Conservation (phyloP, 352 stramenopile species). For the Aphanomyces cochlioides region DNA sequence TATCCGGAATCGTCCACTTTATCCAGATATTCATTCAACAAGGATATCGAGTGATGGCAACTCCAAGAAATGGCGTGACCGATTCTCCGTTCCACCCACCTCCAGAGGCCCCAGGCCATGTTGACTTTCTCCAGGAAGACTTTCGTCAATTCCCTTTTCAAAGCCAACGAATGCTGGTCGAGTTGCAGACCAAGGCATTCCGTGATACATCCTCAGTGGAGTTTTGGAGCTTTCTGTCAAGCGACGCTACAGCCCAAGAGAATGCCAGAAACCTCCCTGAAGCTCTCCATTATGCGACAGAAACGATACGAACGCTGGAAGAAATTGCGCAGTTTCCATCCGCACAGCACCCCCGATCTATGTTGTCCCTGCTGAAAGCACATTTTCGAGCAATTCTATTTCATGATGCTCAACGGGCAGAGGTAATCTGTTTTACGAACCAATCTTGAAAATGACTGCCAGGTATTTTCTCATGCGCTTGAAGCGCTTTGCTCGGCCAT, state of each 20-base stretch:
- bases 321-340: constrained; percentile 19
- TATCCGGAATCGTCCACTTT: too few relatives aligned
- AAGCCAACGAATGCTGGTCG: constrained; percentile 27
- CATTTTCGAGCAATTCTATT: constrained; percentile 29
- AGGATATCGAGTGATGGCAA: too few relatives aligned
- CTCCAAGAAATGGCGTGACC: too few relatives aligned
- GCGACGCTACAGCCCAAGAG: not conserved
- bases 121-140: constrained; percentile 14
- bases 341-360: constrained; percentile 10
- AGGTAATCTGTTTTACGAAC: not conserved
- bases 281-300: constrained; percentile 15
- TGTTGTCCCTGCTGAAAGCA: constrained; percentile 26
- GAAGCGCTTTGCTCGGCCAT: constrained; percentile 8
- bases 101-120: too few relatives aligned
- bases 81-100: too few relatives aligned
- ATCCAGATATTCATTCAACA: too few relatives aligned
- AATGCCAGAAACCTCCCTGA: not conserved
- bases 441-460: not conserved
- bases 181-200: constrained; percentile 26
- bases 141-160: constrained; percentile 26
- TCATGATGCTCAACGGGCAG: constrained; percentile 14
- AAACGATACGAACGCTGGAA: constrained; percentile 22
- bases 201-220: constrained; percentile 20
- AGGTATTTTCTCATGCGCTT: constrained; percentile 20
- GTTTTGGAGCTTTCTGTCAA: constrained; percentile 13